Evolutionary conservation across 148 eudicot species (phyloP), one percentile per base, ranked within the genome.

Genomic region (Vaccinium darrowii): DNA sequence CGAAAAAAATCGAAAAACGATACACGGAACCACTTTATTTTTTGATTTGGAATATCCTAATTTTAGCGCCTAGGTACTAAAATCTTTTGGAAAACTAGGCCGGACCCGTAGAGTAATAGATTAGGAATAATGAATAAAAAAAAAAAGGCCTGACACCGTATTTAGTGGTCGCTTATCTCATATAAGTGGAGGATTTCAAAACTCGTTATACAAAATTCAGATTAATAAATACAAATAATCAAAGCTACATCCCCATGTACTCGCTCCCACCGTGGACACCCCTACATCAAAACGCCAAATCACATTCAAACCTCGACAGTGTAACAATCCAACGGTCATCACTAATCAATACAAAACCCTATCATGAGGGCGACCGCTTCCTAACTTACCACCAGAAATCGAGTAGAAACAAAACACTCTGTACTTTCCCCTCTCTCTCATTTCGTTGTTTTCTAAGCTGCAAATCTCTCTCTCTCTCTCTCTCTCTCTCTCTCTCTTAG

Each of bases 361-460:
- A 80, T 47, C 75, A 47, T 47, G 75, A 81, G 74, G 51, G 56
- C 19, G 74, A 47, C 83, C 83, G 14, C 83, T 43, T 13, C 19
- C 75, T 23, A 81, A 47, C 57, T 63, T 19, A 60, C 83, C 53
- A 39, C 83, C 36, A 39, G 25, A 57, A 58, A 58, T 56, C 47
- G 23, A 76, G 30, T 50, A 76, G 57, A 39, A 60, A 81, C 73
- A 39, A 39, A 69, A 51, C 83, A 81, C 63, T 2, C 72, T 84
- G 73, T 76, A 76, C 82, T 51, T 54, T 78, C 69, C 56, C 23
- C 85, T 36, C 86, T 43, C 77, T 23, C 76, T 23, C 76, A 12
- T 52, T 85, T 80, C 86, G 83, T 85, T 85, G 86, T 80, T 85
- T 79, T 79, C 86, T 54, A 78, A 84, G 83, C 43, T 78, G 82